A percentile compares a stretch with the other conserved stretches of the same genome.
phyloP scores from a whole-genome alignment of 2,329 filamentous ascomycete genomes.

The Lanzia echinophila region DNA sequence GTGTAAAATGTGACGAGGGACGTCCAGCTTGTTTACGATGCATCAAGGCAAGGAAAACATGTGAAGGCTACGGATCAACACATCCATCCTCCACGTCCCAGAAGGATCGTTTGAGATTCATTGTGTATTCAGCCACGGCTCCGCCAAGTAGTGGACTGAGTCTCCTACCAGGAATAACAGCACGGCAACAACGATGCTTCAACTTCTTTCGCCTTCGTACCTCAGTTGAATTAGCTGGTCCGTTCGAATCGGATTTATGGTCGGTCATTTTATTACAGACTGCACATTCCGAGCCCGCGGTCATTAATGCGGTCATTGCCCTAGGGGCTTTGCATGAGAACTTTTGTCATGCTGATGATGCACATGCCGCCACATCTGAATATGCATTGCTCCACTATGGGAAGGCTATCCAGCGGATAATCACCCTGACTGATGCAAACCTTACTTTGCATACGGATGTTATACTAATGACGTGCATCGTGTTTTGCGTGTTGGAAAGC shows the following conservation, averaged over 20 bases:
- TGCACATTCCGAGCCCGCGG: constrained; percentile 13
- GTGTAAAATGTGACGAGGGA: constrained; percentile 23
- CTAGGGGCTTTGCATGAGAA: constrained; percentile 15
- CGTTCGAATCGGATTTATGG: constrained; percentile 17
- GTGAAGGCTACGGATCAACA: constrained; percentile 18
- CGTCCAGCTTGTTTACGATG: constrained; percentile 19
- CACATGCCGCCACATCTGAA: not conserved
- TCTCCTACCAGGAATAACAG: constrained; percentile 8
- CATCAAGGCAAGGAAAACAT: constrained; percentile 14
- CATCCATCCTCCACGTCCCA: no score
- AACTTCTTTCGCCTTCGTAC: constrained; percentile 14
- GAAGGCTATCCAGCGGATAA: constrained; percentile 3
- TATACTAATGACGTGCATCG: constrained; percentile 1
- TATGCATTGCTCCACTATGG: constrained; percentile 1
- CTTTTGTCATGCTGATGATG: not conserved
- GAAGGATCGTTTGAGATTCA: not conserved
- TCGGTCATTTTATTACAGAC: constrained; percentile 13
- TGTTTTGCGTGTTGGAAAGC: constrained; percentile 1
- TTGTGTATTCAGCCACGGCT: not conserved
- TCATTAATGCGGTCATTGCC: constrained; percentile 17
- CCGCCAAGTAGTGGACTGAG: not conserved
- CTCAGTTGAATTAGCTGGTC: constrained; percentile 1
- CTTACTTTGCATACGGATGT: not conserved
- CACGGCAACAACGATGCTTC: constrained; percentile 11
- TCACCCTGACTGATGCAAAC: not conserved